A percentile compares a stretch with the other conserved stretches of the same genome.
Evolutionary conservation across 1,284 basidiomycete species (phyloP).

Genomic region (Trichosporon coremiiforme): DNA sequence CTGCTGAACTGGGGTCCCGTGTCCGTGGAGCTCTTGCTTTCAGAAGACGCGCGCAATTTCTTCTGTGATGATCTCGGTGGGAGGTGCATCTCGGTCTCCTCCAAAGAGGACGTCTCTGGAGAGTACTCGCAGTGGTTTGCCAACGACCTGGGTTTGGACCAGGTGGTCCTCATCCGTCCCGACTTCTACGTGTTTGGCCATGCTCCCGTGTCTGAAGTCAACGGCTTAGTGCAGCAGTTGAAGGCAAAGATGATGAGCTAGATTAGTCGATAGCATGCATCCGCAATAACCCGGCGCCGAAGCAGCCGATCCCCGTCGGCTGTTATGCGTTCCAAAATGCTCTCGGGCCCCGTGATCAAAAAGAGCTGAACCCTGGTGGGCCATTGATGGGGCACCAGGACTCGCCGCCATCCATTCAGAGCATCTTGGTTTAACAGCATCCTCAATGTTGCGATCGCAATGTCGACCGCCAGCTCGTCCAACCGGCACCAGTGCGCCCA

Average conservation of each 20-base stretch:
- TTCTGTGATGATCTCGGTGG: conserved; percentile 15
- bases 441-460: background rate
- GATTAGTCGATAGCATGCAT: background rate
- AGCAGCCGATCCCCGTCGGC: too few species aligned
- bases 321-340: too few species aligned
- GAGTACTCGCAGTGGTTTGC: conserved; percentile 27
- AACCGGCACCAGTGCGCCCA: conserved; percentile 11
- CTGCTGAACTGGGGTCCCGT: conserved; percentile 18
- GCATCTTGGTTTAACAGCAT: background rate
- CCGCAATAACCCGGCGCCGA: background rate
- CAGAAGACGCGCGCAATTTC: conserved; percentile 1
- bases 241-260: conserved; percentile 8
- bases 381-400: too few species aligned
- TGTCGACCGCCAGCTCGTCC: background rate
- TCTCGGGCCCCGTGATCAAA: too few species aligned
- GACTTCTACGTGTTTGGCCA: conserved; percentile 31
- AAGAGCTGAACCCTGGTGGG: too few species aligned
- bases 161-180: conserved; percentile 23
- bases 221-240: conserved; percentile 18
- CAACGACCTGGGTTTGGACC: background rate
- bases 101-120: conserved; percentile 13
- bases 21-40: background rate
- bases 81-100: conserved; percentile 16
- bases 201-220: conserved; percentile 6
- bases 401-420: too few species aligned